Conservation (phyloP, 768 basidiomycete species). For the Lentinula lateritia region DNA sequence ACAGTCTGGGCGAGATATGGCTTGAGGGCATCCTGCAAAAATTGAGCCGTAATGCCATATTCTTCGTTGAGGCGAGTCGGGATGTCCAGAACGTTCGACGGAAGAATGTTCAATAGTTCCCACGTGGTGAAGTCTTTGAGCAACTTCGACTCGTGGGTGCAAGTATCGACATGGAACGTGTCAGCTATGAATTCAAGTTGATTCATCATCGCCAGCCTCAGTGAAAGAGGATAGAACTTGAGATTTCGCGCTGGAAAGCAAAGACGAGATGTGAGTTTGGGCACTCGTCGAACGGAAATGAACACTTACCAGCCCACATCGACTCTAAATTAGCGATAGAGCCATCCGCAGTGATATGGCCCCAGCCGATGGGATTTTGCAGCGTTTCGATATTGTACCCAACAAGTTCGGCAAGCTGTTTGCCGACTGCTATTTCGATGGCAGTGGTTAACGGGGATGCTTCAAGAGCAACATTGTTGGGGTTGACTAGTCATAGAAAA, state of each 20-base stretch:
- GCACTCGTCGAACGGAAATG: background rate
- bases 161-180: constrained; percentile 25
- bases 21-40: constrained; percentile 23
- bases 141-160: constrained; percentile 16
- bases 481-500: constrained; percentile 28
- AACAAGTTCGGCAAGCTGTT: constrained; percentile 33
- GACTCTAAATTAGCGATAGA: constrained; percentile 43
- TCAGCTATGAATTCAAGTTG: constrained; percentile 25
- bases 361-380: constrained; percentile 24
- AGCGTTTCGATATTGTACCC: constrained; percentile 21
- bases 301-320: constrained; percentile 27
- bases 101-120: constrained; percentile 37
- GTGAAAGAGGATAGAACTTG: constrained; percentile 40
- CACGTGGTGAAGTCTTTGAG: constrained; percentile 25
- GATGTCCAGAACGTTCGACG: constrained; percentile 27
- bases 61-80: constrained; percentile 24
- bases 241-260: constrained; percentile 34
- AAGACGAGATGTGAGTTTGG: background rate
- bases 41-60: constrained; percentile 27
- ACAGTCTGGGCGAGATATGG: constrained; percentile 29
- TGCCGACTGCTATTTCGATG: constrained; percentile 12
- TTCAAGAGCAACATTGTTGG: constrained; percentile 39
- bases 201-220: constrained; percentile 24
- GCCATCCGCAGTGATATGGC: constrained; percentile 38
- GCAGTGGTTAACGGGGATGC: constrained; percentile 32